phyloP scores from a whole-genome alignment of 75 land plant genomes.

The Isoetes taiwanensis region DNA sequence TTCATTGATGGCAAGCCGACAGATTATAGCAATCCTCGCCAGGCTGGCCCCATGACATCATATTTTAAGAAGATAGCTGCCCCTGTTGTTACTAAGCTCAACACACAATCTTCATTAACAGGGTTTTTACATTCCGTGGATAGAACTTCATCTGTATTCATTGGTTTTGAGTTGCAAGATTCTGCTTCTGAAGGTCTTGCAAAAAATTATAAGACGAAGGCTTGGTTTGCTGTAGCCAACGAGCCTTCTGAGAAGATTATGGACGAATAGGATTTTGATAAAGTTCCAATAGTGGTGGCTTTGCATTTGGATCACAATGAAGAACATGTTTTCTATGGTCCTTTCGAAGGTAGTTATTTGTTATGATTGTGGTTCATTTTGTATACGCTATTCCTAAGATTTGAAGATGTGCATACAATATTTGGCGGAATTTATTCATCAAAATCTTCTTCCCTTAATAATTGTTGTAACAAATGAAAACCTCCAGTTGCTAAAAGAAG shows the following conservation, averaged over 20 bases:
- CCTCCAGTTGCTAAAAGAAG: slow-evolving; percentile 46
- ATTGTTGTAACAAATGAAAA: slow-evolving; percentile 45
- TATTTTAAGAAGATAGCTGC: slow-evolving; percentile 51
- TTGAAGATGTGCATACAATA: no score
- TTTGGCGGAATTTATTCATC: slow-evolving; percentile 52
- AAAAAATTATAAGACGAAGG: slow-evolving; percentile 55
- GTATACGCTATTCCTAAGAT: no score
- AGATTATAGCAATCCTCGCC: slow-evolving; percentile 71
- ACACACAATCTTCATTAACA: slow-evolving; percentile 33
- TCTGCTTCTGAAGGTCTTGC: slow-evolving; percentile 33
- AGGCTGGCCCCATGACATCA: slow-evolving; percentile 43
- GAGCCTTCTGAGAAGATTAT: slow-evolving; percentile 56
- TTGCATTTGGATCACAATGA: slow-evolving; percentile 47
- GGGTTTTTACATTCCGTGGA: slow-evolving; percentile 46
- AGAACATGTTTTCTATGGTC: slow-evolving; percentile 58
- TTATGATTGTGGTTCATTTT: no score
- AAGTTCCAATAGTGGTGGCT: slow-evolving; percentile 55
- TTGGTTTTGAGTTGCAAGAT: slow-evolving; percentile 64
- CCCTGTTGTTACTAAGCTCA: slow-evolving; percentile 51
- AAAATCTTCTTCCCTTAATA: slow-evolving; percentile 48
- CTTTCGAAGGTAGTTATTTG: slow-evolving; percentile 87
- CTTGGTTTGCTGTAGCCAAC: slow-evolving; percentile 76
- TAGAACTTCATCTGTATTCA: slow-evolving; percentile 43
- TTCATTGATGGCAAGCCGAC: slow-evolving; percentile 67
- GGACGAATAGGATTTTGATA: slow-evolving; percentile 61